phyloP scores from a whole-genome alignment of 2,329 filamentous ascomycete species.

The Fusarium hostae region DNA sequence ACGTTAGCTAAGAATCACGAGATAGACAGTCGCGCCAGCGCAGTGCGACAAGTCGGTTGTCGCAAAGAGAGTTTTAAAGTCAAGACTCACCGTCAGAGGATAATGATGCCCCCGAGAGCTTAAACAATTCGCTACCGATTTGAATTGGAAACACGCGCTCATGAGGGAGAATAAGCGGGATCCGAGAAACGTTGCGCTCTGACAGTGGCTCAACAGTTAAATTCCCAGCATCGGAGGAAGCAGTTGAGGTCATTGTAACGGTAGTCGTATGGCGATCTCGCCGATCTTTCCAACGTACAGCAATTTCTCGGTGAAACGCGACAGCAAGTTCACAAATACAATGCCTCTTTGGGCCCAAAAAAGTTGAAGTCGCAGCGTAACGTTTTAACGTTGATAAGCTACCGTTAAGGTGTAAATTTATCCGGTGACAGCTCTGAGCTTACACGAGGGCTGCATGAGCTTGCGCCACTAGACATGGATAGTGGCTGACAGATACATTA shows the following conservation, averaged over 20 bases:
- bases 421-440: background rate
- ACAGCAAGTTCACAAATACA: constrained; percentile 22
- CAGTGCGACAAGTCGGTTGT: background rate
- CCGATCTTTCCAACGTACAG: background rate
- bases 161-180: constrained; percentile 71
- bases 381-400: background rate
- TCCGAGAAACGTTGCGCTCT: constrained; percentile 56
- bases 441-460: constrained; percentile 30
- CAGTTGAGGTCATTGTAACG: constrained; percentile 38
- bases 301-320: constrained; percentile 8
- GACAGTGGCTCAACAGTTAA: constrained; percentile 41
- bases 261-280: background rate
- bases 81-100: constrained; percentile 73
- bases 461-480: constrained; percentile 29
- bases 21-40: background rate
- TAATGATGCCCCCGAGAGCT: constrained; percentile 77
- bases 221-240: constrained; percentile 42
- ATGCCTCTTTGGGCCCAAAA: constrained; percentile 20
- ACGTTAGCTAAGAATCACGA: constrained; percentile 17
- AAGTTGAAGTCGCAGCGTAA: constrained; percentile 6
- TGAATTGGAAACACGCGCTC: constrained; percentile 81
- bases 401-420: constrained; percentile 20
- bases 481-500: constrained; percentile 29
- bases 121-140: constrained; percentile 77
- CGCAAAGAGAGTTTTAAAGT: constrained; percentile 3